Base-by-base conservation (phyloP, 805 yeast species). In the Schizosaccharomyces lindneri region DNA sequence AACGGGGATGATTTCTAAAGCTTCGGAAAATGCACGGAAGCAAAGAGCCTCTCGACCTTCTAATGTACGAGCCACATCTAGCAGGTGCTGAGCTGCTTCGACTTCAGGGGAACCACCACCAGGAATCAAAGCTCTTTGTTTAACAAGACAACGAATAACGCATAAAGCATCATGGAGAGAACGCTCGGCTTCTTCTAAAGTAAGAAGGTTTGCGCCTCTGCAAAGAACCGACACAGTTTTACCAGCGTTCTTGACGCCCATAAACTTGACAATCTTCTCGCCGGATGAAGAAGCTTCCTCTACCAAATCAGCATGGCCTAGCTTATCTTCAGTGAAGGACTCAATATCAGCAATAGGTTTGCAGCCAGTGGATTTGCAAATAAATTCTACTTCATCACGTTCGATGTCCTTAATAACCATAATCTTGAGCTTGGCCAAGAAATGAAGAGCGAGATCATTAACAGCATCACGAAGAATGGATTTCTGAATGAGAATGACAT, bases 31-130 rank as follows among this genome's bases (percentile, higher is more conserved):
- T 73, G 89, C 96, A 69, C 82, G 83, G 81, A 86, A 89, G 67
- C 94, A 89, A 65, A 87, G 81, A 62, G 90, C 89, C 72, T 88
- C 95, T 11, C 87, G 85, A 61, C 97, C 97, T 21, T 85, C 79
- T 66, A 84, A 76, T 61, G 79, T 74, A 65, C 81, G 78, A 39
- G 94, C 78, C 71, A 87, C 95, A 66, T 80, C 81, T 66, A 79
- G 75, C 66, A 88, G 74, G 15, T 79, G 79, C 65, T 90, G 80
- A 11, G 95, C 81, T 6, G 87, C 83, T 75, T 89, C 96, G 65
- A 88, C 81, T 73, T 88, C 97, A 59, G 97, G 95, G 5, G 98
- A 97, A 68, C 97, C 98, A 65, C 98, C 99, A 68, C 99, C 99
- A 15, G 97, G 96, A 74, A 93, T 88, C 70, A 85, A 75, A 0